A percentile compares a stretch with the other conserved stretches of the same genome.
phyloP scores from a whole-genome alignment of 495 filamentous ascomycete genomes.

The Hapsidospora chrysogenum region DNA sequence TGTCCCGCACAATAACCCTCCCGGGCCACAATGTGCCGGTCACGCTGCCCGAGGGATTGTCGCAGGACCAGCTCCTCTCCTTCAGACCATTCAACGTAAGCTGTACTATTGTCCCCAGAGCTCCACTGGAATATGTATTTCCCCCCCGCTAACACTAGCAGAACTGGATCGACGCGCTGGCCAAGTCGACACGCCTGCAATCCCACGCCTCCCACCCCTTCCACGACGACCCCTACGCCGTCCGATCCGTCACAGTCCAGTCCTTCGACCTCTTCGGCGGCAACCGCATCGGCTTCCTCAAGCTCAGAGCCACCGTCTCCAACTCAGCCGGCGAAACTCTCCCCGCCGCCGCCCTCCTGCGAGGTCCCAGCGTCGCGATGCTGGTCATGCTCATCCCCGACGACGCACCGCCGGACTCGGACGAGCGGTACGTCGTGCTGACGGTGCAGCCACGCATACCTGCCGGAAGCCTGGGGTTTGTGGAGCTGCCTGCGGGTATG shows the following conservation, averaged over 20 bases:
- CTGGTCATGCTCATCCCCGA: constrained; percentile 63
- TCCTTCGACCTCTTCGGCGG: constrained; percentile 54
- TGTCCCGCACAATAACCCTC: constrained; percentile 34
- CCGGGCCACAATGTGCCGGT: constrained; percentile 28
- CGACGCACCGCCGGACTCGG: constrained; percentile 30
- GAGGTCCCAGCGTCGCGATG: constrained; percentile 71
- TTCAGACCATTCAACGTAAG: constrained; percentile 53
- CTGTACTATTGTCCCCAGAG: too few relatives aligned
- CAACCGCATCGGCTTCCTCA: constrained; percentile 59
- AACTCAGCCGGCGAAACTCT: constrained; percentile 48
- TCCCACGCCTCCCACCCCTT: constrained; percentile 47
- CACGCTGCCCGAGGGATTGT: constrained; percentile 39
- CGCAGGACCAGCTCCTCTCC: constrained; percentile 42
- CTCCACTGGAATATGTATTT: too few relatives aligned
- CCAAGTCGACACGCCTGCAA: constrained; percentile 48
- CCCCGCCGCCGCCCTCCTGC: constrained; percentile 63
- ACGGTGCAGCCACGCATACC: constrained; percentile 75
- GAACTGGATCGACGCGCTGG: constrained; percentile 54
- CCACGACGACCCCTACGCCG: constrained; percentile 48
- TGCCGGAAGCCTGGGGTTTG: constrained; percentile 55
- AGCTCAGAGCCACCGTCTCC: constrained; percentile 47
- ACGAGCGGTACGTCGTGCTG: constrained; percentile 53
- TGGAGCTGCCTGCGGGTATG: constrained; percentile 83
- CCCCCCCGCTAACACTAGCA: too few relatives aligned
- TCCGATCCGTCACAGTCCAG: constrained; percentile 56